Percentiles rank a stretch among this genome's conserved stretches.
Evolutionary conservation across 108 stramenopile genomes (phyloP).

Genomic region (Hondaea fermentalgiana): DNA sequence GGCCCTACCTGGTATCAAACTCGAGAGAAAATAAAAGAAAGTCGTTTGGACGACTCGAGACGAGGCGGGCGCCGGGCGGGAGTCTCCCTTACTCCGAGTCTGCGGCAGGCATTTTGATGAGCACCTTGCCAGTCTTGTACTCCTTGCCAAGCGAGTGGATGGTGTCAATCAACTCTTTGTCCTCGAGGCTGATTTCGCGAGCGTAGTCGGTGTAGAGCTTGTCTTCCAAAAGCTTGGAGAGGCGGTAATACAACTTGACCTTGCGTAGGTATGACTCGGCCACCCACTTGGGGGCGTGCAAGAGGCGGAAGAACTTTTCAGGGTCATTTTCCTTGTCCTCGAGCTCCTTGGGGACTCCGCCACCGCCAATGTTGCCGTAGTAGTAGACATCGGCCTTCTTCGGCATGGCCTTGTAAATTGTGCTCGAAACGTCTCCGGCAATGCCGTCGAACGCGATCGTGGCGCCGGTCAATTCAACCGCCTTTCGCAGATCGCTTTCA

Average conservation of each 20-base stretch:
- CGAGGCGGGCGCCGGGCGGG: too few species aligned
- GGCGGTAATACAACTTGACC: neutral
- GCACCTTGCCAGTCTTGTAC: neutral
- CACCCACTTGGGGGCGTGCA: neutral
- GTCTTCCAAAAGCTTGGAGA: neutral
- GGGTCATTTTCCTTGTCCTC: neutral
- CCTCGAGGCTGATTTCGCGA: neutral
- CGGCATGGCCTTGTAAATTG: constrained; percentile 42
- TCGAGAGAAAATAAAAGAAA: too few species aligned
- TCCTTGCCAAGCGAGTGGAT: neutral
- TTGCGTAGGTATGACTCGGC: neutral
- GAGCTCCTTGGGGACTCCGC: neutral
- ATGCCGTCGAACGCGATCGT: constrained; percentile 57
- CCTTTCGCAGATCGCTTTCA: constrained; percentile 39
- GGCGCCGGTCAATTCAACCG: constrained; percentile 38
- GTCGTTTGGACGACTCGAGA: too few species aligned
- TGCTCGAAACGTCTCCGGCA: constrained; percentile 42
- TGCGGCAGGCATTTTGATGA: neutral
- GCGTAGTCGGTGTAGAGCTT: neutral
- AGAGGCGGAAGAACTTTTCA: neutral
- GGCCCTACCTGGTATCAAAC: too few species aligned
- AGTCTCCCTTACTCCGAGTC: too few species aligned
- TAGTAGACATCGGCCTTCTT: constrained; percentile 30
- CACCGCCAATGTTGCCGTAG: constrained; percentile 47
- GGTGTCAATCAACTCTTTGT: neutral